Evolutionary conservation across 257 asterid species (phyloP).

Genomic region (Cinchona pubescens): DNA sequence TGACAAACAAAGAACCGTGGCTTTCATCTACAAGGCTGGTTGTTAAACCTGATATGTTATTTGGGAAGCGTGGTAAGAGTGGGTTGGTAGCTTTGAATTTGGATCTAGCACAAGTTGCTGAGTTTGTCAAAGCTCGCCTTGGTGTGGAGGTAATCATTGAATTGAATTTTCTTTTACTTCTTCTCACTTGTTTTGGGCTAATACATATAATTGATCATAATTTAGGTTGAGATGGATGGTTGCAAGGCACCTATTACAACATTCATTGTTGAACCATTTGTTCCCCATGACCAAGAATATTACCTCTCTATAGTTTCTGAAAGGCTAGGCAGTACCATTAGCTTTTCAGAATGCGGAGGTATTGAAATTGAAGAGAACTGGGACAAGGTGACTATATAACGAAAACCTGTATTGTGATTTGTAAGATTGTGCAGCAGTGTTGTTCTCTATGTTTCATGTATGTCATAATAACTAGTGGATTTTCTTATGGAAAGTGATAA

Average conservation of each 20-base stretch:
- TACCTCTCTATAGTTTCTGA: constrained; percentile 82
- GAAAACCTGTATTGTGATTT: too few relatives aligned
- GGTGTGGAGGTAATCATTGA: constrained; percentile 80
- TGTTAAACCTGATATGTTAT: constrained; percentile 91
- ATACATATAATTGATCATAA: constrained; percentile 12
- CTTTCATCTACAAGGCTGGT: constrained; percentile 83
- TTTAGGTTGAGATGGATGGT: constrained; percentile 91
- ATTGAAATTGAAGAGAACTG: constrained; percentile 95
- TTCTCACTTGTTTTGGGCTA: constrained; percentile 24
- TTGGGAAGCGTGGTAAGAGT: constrained; percentile 95
- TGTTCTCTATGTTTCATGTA: background rate
- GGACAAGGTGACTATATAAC: constrained; percentile 68
- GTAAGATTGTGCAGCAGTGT: background rate
- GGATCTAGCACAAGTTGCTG: constrained; percentile 84
- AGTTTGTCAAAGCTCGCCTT: constrained; percentile 78
- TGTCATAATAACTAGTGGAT: background rate
- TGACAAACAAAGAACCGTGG: constrained; percentile 82
- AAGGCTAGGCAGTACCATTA: constrained; percentile 75
- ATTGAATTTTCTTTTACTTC: constrained; percentile 10
- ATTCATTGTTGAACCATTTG: constrained; percentile 86
- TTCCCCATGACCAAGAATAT: constrained; percentile 86
- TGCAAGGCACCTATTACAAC: constrained; percentile 94
- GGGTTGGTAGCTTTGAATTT: constrained; percentile 83
- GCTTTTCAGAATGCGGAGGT: constrained; percentile 98
- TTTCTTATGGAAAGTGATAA: constrained; percentile 2